Evolutionary conservation across 164 flowering plant genomes (phyloP).

Genomic region (Liriodendron chinense): DNA sequence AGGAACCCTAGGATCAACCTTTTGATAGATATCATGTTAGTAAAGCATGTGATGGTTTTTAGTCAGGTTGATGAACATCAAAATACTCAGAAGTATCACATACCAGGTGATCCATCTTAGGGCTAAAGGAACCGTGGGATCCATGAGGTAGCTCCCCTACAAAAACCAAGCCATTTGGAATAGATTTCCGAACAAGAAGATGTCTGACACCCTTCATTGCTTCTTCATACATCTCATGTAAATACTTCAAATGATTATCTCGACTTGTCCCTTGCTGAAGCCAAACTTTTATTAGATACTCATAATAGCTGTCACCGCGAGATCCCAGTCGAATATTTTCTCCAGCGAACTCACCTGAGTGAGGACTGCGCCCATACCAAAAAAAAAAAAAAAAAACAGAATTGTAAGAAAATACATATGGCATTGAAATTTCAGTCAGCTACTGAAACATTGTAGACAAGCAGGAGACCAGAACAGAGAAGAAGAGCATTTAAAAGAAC

Average conservation of each 20-base stretch:
- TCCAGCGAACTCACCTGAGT: slow-evolving; percentile 83
- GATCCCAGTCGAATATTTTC: slow-evolving; percentile 94
- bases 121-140: slow-evolving; percentile 61
- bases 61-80: background rate
- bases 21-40: background rate
- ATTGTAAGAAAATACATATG: background rate
- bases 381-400: background rate
- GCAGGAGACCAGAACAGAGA: background rate
- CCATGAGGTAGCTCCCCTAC: slow-evolving; percentile 96
- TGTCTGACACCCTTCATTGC: slow-evolving; percentile 93
- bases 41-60: background rate
- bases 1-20: slow-evolving; percentile 8
- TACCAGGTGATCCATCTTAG: slow-evolving; percentile 99
- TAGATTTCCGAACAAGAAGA: slow-evolving; percentile 75
- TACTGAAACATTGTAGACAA: background rate
- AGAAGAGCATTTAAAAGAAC: background rate
- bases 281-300: slow-evolving; percentile 94
- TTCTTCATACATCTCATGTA: slow-evolving; percentile 83
- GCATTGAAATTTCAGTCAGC: background rate
- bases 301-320: slow-evolving; percentile 99
- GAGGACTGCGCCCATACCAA: slow-evolving; percentile 52
- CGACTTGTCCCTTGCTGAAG: slow-evolving; percentile 62
- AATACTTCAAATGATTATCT: slow-evolving; percentile 49
- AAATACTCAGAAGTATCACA: slow-evolving; percentile 12
- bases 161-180: slow-evolving; percentile 85